Base-by-base conservation (phyloP, 2,329 filamentous ascomycete genomes). In the Piedraia hortae region DNA sequence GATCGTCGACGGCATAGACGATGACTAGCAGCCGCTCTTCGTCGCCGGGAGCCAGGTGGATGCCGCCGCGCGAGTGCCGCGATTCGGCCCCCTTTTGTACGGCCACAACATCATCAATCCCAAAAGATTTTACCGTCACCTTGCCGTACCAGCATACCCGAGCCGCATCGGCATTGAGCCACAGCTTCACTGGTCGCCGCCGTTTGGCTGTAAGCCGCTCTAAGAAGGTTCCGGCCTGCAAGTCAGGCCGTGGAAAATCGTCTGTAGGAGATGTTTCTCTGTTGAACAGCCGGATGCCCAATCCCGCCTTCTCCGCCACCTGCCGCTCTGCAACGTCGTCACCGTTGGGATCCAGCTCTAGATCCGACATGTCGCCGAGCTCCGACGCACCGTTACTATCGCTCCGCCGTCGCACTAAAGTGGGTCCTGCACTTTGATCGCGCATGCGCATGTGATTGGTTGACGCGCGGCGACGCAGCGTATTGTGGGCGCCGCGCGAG, bases 71-170 rank as follows among this genome's bases (percentile, higher is more conserved):
- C 41, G 90, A 89, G 41, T 89, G 82, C 26, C 73, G 65, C 10
- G 82, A 75, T 40, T 93, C 75, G 7, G 61, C 60, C 10, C 75
- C 78, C 15, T 68, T 64, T 29, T 80, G 67, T 21, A 93, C 78
- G 38, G 90, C 78, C 37, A 74, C 71, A 36, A 97, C 82, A 42
- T 93, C 78, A 37, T 97, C 85, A 30, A 97, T 74, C 43, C 89
- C 88, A 31, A 97, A 71, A 23, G 64, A 66, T 43, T 91, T 93
- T 12, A 65, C 62, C 1, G 72, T 67, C 16, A 74, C 66, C 5
- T 59, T 62, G 20, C 65, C 60, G 43, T 89, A 73, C 82, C 82
- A 93, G 12, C 60, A 71, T 12, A 97, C 73, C 44, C 78, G 85
- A 28, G 73, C 80, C 2, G 71, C 62, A 37, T 82, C 71, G 12